Evolutionary conservation across 805 yeast genomes (phyloP).

Genomic region (Lipomyces yamanashiensis): DNA sequence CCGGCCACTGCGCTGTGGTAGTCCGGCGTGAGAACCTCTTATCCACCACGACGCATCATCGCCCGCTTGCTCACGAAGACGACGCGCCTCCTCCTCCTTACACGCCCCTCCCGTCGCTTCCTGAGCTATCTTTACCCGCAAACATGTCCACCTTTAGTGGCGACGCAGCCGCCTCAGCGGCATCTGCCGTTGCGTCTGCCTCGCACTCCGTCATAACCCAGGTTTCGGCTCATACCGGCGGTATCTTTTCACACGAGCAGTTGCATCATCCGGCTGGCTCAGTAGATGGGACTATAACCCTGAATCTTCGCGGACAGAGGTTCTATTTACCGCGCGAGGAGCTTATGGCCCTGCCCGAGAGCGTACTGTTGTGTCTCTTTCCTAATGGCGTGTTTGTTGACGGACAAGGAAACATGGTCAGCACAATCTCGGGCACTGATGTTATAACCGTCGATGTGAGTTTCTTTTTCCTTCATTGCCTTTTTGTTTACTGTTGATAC

Average conservation of each 20-base stretch:
- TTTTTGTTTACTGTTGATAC: not conserved
- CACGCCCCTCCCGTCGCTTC: conserved; percentile 27
- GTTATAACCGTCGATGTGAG: conserved; percentile 28
- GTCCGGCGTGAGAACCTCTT: conserved; percentile 2
- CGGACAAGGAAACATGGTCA: conserved; percentile 72
- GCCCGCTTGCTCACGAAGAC: conserved; percentile 20
- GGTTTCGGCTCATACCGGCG: conserved; percentile 11
- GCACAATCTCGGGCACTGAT: conserved; percentile 66
- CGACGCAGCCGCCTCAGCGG: conserved; percentile 22
- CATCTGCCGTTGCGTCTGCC: conserved; percentile 11
- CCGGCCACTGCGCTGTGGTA: conserved; percentile 17
- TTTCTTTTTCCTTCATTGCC: conserved; percentile 35
- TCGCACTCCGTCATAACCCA: conserved; percentile 18
- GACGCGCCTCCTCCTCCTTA: conserved; percentile 33
- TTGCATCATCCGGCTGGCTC: not conserved
- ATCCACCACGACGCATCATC: conserved; percentile 10
- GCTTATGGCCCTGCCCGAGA: conserved; percentile 88
- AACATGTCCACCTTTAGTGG: conserved; percentile 16
- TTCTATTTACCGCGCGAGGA: conserved; percentile 86
- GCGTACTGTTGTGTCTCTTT: conserved; percentile 79
- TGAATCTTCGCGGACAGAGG: conserved; percentile 74
- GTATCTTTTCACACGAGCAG: conserved; percentile 5
- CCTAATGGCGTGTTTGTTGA: conserved; percentile 91
- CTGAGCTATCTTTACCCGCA: conserved; percentile 10
- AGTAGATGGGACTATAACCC: conserved; percentile 49